Evolutionary conservation across 2,329 filamentous ascomycete genomes (phyloP).

Genomic region (Cytospora mali): DNA sequence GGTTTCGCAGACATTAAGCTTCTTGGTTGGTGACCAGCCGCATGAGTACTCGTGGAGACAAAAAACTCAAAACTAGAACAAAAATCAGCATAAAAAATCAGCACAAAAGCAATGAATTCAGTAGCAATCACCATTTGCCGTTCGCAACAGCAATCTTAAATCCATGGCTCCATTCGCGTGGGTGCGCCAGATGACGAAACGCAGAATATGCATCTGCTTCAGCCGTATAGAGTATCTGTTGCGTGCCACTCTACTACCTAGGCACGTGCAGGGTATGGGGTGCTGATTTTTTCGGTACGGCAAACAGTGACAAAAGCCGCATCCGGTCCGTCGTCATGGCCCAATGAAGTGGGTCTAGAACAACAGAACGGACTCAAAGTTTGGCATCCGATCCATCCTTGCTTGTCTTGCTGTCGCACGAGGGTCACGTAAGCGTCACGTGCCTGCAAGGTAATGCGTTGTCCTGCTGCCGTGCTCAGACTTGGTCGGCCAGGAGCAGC

Average conservation of each 20-base stretch:
- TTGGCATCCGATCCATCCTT: conserved; percentile 13
- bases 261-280: no score
- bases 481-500: conserved; percentile 18
- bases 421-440: conserved; percentile 20
- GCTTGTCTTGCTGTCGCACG: conserved; percentile 11
- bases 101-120: no score
- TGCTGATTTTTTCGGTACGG: background rate
- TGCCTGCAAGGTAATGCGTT: conserved; percentile 24
- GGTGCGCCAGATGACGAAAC: conserved; percentile 5
- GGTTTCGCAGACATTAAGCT: background rate
- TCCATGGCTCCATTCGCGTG: conserved; percentile 15
- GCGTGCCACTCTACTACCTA: background rate
- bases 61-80: background rate
- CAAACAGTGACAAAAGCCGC: background rate
- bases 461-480: conserved; percentile 23
- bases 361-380: conserved; percentile 2
- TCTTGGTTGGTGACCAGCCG: conserved; percentile 15
- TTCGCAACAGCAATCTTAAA: background rate
- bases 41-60: conserved; percentile 1
- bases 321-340: background rate
- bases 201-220: background rate
- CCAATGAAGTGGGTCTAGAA: background rate
- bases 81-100: no score
- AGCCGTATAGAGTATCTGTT: background rate
- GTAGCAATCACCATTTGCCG: no score